phyloP scores from a whole-genome alignment of 257 asterid genomes.

The Solanum acaule region DNA sequence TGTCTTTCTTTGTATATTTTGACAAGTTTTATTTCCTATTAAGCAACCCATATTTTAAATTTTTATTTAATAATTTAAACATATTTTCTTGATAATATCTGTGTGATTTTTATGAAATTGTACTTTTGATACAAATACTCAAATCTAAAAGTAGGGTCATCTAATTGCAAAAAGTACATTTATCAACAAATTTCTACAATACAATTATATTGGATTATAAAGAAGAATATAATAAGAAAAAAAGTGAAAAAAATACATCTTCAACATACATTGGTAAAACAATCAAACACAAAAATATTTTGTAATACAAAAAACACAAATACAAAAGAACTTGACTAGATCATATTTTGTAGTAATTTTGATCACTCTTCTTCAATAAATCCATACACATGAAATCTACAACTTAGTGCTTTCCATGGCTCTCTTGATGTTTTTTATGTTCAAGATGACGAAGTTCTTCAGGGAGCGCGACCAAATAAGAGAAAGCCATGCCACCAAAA shows the following conservation, averaged over 20 bases:
- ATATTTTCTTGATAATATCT: background rate
- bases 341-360: background rate
- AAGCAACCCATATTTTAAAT: too few relatives aligned
- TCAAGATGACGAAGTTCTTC: slow-evolving; percentile 2
- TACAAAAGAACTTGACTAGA: background rate
- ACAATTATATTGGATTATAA: background rate
- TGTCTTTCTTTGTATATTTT: background rate
- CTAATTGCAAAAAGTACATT: background rate
- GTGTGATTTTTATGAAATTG: background rate
- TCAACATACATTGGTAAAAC: background rate
- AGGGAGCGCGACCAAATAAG: background rate
- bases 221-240: background rate
- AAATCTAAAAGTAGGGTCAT: background rate
- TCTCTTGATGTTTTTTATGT: background rate
- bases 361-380: background rate
- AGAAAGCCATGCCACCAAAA: slow-evolving; percentile 2
- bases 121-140: background rate
- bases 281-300: background rate
- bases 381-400: background rate
- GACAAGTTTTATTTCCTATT: background rate
- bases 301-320: background rate
- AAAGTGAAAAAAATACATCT: background rate
- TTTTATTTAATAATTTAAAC: background rate
- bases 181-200: background rate
- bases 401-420: background rate